Conservation (phyloP, 169 alveolate species). For the Besnoitia besnoiti region DNA sequence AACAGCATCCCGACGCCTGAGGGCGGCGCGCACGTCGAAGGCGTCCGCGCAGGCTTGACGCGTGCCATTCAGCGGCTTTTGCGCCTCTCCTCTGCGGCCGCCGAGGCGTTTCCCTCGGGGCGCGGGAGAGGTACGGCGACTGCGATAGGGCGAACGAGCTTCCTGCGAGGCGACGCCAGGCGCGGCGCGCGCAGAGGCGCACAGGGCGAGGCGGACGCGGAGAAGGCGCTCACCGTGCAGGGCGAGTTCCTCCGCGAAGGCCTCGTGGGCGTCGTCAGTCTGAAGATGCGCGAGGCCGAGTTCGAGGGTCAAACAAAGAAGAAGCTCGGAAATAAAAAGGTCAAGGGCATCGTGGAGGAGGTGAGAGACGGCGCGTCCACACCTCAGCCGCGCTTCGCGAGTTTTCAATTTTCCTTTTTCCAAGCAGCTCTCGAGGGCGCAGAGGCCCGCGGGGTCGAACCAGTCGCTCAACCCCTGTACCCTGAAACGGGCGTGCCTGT, state of each 20-base stretch:
- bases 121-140: neutral
- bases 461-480: too few species aligned
- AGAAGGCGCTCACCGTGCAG: neutral
- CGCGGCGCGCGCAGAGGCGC: neutral
- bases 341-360: slow-evolving; percentile 77
- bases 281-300: slow-evolving; percentile 81
- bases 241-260: slow-evolving; percentile 65
- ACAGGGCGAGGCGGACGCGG: neutral
- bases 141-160: too few species aligned
- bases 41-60: slow-evolving; percentile 80
- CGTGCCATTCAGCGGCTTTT: slow-evolving; percentile 61
- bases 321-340: slow-evolving; percentile 80
- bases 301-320: slow-evolving; percentile 88
- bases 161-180: neutral
- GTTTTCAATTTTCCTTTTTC: too few species aligned
- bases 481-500: too few species aligned
- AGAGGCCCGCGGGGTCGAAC: too few species aligned
- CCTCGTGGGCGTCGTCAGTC: slow-evolving; percentile 81
- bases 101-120: slow-evolving; percentile 73
- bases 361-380: neutral
- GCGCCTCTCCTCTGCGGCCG: slow-evolving; percentile 48
- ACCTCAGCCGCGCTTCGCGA: too few species aligned
- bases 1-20: slow-evolving; percentile 80
- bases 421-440: too few species aligned
- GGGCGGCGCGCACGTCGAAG: slow-evolving; percentile 87